Conservation (phyloP, 179 eudicot genomes). For the Silene vulgaris region DNA sequence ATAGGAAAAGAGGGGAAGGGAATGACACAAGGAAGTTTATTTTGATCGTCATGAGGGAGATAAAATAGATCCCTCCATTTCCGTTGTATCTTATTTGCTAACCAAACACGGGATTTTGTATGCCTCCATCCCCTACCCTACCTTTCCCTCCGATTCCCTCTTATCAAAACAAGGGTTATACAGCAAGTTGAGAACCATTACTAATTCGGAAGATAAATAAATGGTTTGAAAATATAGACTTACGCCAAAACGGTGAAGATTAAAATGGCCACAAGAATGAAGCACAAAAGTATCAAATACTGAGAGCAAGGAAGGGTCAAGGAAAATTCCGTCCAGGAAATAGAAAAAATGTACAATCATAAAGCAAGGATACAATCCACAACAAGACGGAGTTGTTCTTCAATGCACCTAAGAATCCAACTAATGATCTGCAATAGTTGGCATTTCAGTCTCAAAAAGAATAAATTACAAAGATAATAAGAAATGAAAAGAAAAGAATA, state of each 20-base stretch:
- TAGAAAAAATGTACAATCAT: neutral
- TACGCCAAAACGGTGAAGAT: conserved; percentile 90
- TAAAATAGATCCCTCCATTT: too few species aligned
- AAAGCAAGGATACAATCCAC: conserved; percentile 77
- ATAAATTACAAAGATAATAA: neutral
- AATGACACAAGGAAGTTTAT: too few species aligned
- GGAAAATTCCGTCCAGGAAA: conserved; percentile 17
- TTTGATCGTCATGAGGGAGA: too few species aligned
- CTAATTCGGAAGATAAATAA: neutral
- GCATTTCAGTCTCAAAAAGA: neutral
- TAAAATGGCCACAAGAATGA: conserved; percentile 65
- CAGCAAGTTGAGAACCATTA: neutral
- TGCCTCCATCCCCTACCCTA: too few species aligned
- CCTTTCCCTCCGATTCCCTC: too few species aligned
- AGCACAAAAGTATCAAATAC: conserved; percentile 75
- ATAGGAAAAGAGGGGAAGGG: too few species aligned
- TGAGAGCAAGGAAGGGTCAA: conserved; percentile 33
- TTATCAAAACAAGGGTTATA: neutral
- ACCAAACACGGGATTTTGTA: too few species aligned
- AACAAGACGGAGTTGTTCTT: conserved; percentile 76
- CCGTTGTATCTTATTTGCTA: too few species aligned
- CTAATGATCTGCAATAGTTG: conserved; percentile 54
- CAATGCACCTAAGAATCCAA: conserved; percentile 85
- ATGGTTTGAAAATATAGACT: conserved; percentile 32
- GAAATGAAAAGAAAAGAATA: neutral